Evolutionary conservation across 2,329 filamentous ascomycete species (phyloP).

Genomic region (Xylariomycetidae sp.): DNA sequence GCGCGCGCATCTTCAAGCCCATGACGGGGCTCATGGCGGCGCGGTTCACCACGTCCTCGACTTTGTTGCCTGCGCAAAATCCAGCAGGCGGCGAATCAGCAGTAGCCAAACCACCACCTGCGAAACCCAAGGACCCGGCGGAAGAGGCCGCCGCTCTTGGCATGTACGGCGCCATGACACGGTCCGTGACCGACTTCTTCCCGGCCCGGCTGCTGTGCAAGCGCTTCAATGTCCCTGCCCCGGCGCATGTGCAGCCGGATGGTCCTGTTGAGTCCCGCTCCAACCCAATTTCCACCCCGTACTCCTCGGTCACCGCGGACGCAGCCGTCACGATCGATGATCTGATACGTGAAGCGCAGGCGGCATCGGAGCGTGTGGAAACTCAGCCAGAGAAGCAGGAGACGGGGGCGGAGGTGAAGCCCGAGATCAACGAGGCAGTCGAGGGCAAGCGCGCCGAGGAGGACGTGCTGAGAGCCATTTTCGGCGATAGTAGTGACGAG

Average conservation of each 20-base stretch:
- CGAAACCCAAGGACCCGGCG: conserved; percentile 69
- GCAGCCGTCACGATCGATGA: conserved; percentile 27
- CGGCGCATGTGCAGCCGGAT: conserved; percentile 58
- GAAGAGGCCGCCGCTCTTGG: conserved; percentile 82
- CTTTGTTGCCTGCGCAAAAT: conserved; percentile 9
- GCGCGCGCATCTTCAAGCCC: conserved; percentile 74
- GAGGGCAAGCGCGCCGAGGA: conserved; percentile 70
- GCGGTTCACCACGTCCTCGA: conserved; percentile 68
- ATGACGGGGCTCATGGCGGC: conserved; percentile 90
- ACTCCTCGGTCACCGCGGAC: conserved; percentile 2
- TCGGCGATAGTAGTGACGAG: conserved; percentile 73
- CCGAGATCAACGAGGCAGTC: conserved; percentile 71
- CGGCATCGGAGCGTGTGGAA: conserved; percentile 5
- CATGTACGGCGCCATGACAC: conserved; percentile 89
- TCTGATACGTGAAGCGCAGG: conserved; percentile 22
- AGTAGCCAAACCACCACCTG: conserved; percentile 39
- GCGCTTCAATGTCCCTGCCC: conserved; percentile 80
- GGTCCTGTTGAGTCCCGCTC: conserved; percentile 14
- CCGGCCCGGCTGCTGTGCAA: conserved; percentile 88
- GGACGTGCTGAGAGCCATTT: conserved; percentile 85
- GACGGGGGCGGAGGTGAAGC: conserved; percentile 47
- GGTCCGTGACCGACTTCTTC: conserved; percentile 64
- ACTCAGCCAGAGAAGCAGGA: conserved; percentile 3
- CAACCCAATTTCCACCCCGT: background rate
- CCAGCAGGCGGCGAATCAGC: background rate